Conservation (phyloP, 1,139 yeast genomes). For the Yamadazyma diospyri region DNA sequence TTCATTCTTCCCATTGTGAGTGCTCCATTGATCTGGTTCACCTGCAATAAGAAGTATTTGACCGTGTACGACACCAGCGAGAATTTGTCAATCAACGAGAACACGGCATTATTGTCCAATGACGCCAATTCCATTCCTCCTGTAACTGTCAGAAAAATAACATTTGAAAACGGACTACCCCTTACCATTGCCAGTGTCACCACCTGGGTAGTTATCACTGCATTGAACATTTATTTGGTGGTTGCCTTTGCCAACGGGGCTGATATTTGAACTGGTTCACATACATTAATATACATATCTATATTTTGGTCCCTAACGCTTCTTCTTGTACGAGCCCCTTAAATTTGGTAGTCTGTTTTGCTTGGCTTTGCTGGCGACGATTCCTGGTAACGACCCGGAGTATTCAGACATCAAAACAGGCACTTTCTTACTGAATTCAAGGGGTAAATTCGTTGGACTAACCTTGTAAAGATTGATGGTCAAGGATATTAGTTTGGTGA, state of each 20-base stretch:
- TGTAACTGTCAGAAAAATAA: slow-evolving; percentile 16
- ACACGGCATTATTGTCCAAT: slow-evolving; percentile 15
- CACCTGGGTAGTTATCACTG: slow-evolving; percentile 72
- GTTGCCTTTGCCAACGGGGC: slow-evolving; percentile 67
- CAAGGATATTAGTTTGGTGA: slow-evolving; percentile 28
- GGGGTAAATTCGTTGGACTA: slow-evolving; percentile 28
- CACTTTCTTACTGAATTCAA: slow-evolving; percentile 39
- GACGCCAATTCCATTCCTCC: slow-evolving; percentile 5
- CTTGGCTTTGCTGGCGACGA: slow-evolving; percentile 21
- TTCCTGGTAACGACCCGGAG: slow-evolving; percentile 77
- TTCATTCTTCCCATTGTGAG: slow-evolving; percentile 68
- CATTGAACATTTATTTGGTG: slow-evolving; percentile 70
- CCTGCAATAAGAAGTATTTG: slow-evolving; percentile 58
- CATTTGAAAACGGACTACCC: slow-evolving; percentile 63
- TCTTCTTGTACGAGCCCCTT: slow-evolving; percentile 41
- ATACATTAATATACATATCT: too few species aligned
- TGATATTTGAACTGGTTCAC: too few species aligned
- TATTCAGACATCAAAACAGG: slow-evolving; percentile 77
- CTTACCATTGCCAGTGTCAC: slow-evolving; percentile 52
- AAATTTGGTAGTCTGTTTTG: slow-evolving; percentile 38
- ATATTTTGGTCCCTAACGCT: slow-evolving; percentile 10
- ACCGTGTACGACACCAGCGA: slow-evolving; percentile 37
- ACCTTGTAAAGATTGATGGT: slow-evolving; percentile 28
- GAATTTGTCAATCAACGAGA: slow-evolving; percentile 14
- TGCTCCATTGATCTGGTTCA: slow-evolving; percentile 73